Evolutionary conservation across 1,284 basidiomycete genomes (phyloP).

Genomic region (Naganishia albida): DNA sequence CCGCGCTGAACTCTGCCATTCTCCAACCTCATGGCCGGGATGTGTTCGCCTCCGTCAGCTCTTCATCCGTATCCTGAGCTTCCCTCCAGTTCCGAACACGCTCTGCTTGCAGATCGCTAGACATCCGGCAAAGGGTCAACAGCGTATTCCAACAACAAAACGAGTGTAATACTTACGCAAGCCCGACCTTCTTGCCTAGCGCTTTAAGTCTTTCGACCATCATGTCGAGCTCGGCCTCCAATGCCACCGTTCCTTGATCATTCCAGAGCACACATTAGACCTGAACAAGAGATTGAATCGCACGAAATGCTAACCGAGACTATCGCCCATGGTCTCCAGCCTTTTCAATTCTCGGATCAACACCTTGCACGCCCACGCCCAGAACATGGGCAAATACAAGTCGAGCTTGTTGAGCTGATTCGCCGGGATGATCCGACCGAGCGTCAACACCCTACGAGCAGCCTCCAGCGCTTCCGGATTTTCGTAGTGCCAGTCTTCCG

Average conservation of each 20-base stretch:
- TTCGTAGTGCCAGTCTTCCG: slow-evolving; percentile 29
- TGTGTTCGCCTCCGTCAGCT: not conserved
- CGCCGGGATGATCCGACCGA: slow-evolving; percentile 28
- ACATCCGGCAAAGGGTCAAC: not conserved
- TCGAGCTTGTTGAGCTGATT: slow-evolving; percentile 24
- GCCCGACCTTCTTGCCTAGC: slow-evolving; percentile 36
- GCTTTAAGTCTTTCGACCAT: slow-evolving; percentile 38
- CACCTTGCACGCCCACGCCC: slow-evolving; percentile 29
- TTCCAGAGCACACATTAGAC: not conserved
- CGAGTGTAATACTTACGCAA: slow-evolving; percentile 23
- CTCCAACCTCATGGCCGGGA: not conserved
- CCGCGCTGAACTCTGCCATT: too few species aligned
- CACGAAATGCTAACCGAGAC: slow-evolving; percentile 20
- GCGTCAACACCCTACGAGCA: slow-evolving; percentile 26
- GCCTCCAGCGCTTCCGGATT: slow-evolving; percentile 31
- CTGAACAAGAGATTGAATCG: not conserved
- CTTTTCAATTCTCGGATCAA: slow-evolving; percentile 33
- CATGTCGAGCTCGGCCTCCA: slow-evolving; percentile 41
- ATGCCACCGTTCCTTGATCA: slow-evolving; percentile 31
- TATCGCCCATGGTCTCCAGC: slow-evolving; percentile 24
- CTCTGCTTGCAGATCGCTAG: slow-evolving; percentile 24
- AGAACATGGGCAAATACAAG: slow-evolving; percentile 31
- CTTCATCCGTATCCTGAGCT: slow-evolving; percentile 5
- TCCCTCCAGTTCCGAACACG: slow-evolving; percentile 26
- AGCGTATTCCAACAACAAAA: not conserved